Evolutionary conservation across 2,329 filamentous ascomycete species (phyloP).

Genomic region (Hymenoscyphus albidus): DNA sequence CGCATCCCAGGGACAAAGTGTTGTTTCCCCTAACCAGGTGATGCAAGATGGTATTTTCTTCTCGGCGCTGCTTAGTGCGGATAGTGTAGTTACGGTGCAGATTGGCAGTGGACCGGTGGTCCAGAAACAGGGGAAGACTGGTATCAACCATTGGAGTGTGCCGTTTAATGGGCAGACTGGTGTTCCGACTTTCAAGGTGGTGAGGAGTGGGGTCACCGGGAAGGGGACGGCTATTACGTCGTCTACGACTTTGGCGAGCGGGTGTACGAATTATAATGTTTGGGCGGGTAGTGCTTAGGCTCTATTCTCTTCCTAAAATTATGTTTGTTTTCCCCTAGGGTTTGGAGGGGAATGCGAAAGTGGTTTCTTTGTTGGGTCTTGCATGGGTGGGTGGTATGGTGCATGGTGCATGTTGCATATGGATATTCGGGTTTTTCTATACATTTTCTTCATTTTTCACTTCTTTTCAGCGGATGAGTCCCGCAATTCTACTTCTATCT

Average conservation of each 20-base stretch:
- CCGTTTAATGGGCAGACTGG: slow-evolving; percentile 35
- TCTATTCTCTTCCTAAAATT: neutral
- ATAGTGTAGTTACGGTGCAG: slow-evolving; percentile 30
- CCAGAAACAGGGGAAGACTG: slow-evolving; percentile 17
- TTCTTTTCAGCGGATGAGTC: no score
- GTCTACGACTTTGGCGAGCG: slow-evolving; percentile 11
- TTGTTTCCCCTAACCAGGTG: slow-evolving; percentile 28
- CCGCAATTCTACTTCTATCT: no score
- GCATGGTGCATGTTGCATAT: no score
- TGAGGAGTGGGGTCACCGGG: slow-evolving; percentile 23
- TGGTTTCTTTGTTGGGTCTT: neutral
- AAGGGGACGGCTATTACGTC: slow-evolving; percentile 27
- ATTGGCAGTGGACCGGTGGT: slow-evolving; percentile 30
- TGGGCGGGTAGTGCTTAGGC: slow-evolving; percentile 17
- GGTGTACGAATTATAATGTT: slow-evolving; percentile 19
- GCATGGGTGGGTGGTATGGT: no score
- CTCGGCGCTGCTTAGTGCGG: slow-evolving; percentile 29
- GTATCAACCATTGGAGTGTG: slow-evolving; percentile 29
- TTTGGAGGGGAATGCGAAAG: neutral
- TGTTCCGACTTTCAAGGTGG: slow-evolving; percentile 30
- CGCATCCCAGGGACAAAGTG: slow-evolving; percentile 31
- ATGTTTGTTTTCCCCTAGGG: neutral
- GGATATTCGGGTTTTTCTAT: no score
- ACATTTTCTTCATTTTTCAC: no score
- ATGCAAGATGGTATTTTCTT: slow-evolving; percentile 32